Base-by-base conservation (phyloP, 129 eudicot genomes). In the Silybum marianum region DNA sequence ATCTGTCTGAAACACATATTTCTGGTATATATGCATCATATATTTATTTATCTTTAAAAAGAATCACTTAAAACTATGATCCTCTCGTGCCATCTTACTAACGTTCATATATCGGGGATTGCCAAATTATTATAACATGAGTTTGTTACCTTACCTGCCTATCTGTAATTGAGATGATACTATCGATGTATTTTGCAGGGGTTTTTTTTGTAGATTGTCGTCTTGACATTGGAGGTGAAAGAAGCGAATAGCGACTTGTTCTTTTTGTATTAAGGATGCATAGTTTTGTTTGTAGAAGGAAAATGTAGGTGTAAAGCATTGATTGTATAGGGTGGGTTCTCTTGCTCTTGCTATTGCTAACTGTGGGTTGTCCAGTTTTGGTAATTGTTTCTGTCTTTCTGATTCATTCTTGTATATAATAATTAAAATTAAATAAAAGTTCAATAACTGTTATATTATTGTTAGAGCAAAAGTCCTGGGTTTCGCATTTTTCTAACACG, bases 281-380 rank as follows among this genome's bases (percentile, higher is more conserved):
- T 83, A 76, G 81, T 71, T 71, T 83, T 60, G 79, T 70, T 75
- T 67, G 81, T 78, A 78, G 30, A 78, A 46, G 69, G 46, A 75
- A 75, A 69, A 26, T 48, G 30, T 68, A 82, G 84, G 40, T 72
- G 72, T 46, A 81, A 63, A 26, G 63, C 79, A 78, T 83, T 77
- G 62, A 40, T 78, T 72, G 38, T n/a, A 72, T 63, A 69, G 77
- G 30, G 40, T 7, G 46, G 46, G 2, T 77, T 74, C 48, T 82
- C 23, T 67, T 75, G 66, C 72, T 82, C 80, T 69, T 82, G 81
- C 66, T 38, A 9, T n/a, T n/a, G n/a, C n/a, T n/a, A n/a, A 40
- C 46, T 40, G 46, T 38, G 74, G 83, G 44, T 72, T 83, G 86
- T 78, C 82, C 30, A 71, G 5, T 26, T 36, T 54, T 70, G 51